Evolutionary conservation across 345 rosid species (phyloP).

Genomic region (Microthlaspi erraticum): DNA sequence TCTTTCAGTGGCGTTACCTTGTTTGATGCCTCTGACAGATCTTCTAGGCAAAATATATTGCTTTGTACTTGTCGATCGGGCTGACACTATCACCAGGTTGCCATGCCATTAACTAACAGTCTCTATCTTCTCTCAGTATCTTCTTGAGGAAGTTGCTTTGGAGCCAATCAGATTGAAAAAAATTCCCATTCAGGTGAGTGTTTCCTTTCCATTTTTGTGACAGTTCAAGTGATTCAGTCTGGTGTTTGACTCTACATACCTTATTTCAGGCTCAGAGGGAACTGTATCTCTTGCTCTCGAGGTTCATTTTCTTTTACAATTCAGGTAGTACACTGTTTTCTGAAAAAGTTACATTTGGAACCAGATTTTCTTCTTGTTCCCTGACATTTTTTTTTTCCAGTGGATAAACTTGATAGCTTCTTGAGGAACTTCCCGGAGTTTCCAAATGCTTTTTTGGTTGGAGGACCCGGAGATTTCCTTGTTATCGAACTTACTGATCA

Average conservation of each 20-base stretch:
- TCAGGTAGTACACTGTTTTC: constrained; percentile 56
- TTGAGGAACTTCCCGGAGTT: constrained; percentile 74
- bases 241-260: constrained; percentile 9
- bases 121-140: constrained; percentile 60
- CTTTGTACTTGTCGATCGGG: not conserved
- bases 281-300: constrained; percentile 77
- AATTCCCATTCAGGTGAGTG: constrained; percentile 81
- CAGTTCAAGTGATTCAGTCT: constrained; percentile 17
- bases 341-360: not conserved
- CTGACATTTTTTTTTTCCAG: constrained; percentile 52
- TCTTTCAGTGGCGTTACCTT: not conserved
- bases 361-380: constrained; percentile 28
- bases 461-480: constrained; percentile 87
- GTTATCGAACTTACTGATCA: constrained; percentile 95
- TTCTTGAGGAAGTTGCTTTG: constrained; percentile 87
- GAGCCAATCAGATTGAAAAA: constrained; percentile 62
- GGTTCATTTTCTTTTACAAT: constrained; percentile 90
- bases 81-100: not conserved
- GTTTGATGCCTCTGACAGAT: constrained; percentile 18
- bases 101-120: constrained; percentile 23
- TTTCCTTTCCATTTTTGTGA: not conserved
- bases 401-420: constrained; percentile 77
- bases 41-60: constrained; percentile 6
- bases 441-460: constrained; percentile 85
- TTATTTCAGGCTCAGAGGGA: constrained; percentile 82